Conservation (phyloP, 2,329 filamentous ascomycete genomes). For the Alternaria infectoria region DNA sequence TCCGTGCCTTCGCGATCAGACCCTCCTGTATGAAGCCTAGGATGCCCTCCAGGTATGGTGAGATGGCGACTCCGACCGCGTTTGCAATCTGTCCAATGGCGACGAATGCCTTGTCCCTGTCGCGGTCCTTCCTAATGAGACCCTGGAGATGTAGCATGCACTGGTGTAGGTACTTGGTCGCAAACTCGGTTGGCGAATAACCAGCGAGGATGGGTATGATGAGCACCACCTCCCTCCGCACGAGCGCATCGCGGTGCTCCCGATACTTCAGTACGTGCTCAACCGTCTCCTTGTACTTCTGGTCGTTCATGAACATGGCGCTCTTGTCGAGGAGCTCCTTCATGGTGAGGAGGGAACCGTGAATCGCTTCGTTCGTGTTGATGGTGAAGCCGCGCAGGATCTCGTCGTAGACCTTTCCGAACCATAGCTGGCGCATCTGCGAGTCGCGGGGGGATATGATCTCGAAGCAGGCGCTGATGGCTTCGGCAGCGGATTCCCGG, state of each 20-base stretch:
- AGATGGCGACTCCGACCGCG: slow-evolving; percentile 92
- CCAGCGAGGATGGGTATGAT: slow-evolving; percentile 92
- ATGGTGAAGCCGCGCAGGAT: slow-evolving; percentile 76
- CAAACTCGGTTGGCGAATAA: slow-evolving; percentile 91
- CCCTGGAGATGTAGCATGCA: slow-evolving; percentile 97
- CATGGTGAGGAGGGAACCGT: slow-evolving; percentile 91
- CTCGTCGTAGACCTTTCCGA: slow-evolving; percentile 89
- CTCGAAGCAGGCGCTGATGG: slow-evolving; percentile 92
- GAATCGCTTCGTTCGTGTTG: slow-evolving; percentile 83
- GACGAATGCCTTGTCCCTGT: slow-evolving; percentile 93
- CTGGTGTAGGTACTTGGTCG: slow-evolving; percentile 83
- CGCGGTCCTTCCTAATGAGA: slow-evolving; percentile 86
- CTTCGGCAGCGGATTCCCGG: slow-evolving; percentile 87
- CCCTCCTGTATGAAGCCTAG: slow-evolving; percentile 93
- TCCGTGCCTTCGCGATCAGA: slow-evolving; percentile 77
- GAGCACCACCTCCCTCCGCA: slow-evolving; percentile 86
- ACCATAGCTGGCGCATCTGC: slow-evolving; percentile 84
- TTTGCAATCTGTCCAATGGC: slow-evolving; percentile 97
- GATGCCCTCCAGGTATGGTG: slow-evolving; percentile 92
- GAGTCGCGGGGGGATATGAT: slow-evolving; percentile 94
- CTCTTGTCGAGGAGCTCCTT: slow-evolving; percentile 93
- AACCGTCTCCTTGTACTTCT: slow-evolving; percentile 84
- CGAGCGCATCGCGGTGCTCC: slow-evolving; percentile 86
- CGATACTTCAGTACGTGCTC: slow-evolving; percentile 92
- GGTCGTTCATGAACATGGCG: slow-evolving; percentile 98